These are phyloP conservation scores for Neurospora sp. DNA, from an alignment of 2,329 filamentous ascomycete genomes.

Conservation along the genomic window DNA sequence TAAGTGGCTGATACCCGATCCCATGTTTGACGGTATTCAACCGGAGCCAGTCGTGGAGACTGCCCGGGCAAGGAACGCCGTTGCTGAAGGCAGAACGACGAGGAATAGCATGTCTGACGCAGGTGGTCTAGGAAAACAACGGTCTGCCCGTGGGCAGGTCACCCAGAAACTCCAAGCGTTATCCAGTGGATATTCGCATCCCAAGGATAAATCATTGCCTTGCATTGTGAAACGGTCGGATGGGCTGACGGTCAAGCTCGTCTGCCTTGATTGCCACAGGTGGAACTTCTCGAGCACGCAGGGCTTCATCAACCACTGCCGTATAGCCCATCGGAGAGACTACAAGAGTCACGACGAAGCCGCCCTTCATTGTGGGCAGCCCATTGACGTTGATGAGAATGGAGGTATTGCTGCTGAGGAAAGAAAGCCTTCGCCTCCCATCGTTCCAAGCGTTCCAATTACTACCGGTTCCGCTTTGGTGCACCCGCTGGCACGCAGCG, in stretches of 20 bases:
- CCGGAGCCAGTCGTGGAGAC: slow-evolving; percentile 34
- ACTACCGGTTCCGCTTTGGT: slow-evolving; percentile 39
- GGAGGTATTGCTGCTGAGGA: slow-evolving; percentile 37
- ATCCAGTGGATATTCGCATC: slow-evolving; percentile 57
- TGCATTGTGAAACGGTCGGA: slow-evolving; percentile 80
- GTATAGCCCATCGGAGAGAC: slow-evolving; percentile 85
- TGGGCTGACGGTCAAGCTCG: slow-evolving; percentile 76
- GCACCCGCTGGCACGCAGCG: slow-evolving; percentile 50
- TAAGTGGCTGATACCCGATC: slow-evolving; percentile 87
- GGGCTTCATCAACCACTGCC: slow-evolving; percentile 98
- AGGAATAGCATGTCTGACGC: slow-evolving; percentile 60
- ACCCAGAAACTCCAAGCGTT: slow-evolving; percentile 59
- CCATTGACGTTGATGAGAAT: slow-evolving; percentile 59
- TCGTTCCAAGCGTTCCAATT: slow-evolving; percentile 6
- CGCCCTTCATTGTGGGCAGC: slow-evolving; percentile 75
- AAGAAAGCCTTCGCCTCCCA: slow-evolving; percentile 18
- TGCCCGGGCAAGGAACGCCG: slow-evolving; percentile 34
- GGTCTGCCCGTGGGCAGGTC: slow-evolving; percentile 37
- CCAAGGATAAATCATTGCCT: slow-evolving; percentile 75
- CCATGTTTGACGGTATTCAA: slow-evolving; percentile 66
- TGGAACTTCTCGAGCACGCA: slow-evolving; percentile 94
- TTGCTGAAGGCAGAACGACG: slow-evolving; percentile 64
- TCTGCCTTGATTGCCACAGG: slow-evolving; percentile 79
- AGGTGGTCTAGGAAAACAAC: slow-evolving; percentile 35
- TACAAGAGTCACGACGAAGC: slow-evolving; percentile 96